Evolutionary conservation across 108 stramenopile genomes (phyloP).

Genomic region (Skeletonema menzelii): DNA sequence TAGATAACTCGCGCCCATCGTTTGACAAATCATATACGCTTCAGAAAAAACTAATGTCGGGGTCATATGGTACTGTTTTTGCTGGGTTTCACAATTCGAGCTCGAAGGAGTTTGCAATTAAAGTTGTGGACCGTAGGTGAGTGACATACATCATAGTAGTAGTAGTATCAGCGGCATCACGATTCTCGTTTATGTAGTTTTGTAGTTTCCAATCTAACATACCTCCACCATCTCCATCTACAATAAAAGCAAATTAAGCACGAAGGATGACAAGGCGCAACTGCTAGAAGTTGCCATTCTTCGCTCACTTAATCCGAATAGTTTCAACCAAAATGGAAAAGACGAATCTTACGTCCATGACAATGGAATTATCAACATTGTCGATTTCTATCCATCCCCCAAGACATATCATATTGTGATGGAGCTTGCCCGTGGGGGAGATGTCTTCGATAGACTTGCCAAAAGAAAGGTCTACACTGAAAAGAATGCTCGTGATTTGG

Average conservation of each 20-base stretch:
- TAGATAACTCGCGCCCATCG: neutral
- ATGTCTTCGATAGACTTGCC: slow-evolving; percentile 38
- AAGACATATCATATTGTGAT: slow-evolving; percentile 75
- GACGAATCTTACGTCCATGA: slow-evolving; percentile 24
- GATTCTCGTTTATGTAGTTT: too few relatives aligned
- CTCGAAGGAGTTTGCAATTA: slow-evolving; percentile 59
- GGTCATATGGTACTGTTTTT: slow-evolving; percentile 70
- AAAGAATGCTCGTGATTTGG: slow-evolving; percentile 13
- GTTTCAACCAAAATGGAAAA: slow-evolving; percentile 6
- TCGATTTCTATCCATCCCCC: slow-evolving; percentile 83
- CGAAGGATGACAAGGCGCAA: slow-evolving; percentile 55
- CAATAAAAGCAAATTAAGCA: slow-evolving; percentile 36
- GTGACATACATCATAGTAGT: too few relatives aligned
- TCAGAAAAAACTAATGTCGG: slow-evolving; percentile 56
- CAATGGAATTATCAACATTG: slow-evolving; percentile 65
- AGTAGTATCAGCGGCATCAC: too few relatives aligned
- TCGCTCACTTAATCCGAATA: slow-evolving; percentile 27
- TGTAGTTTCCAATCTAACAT: neutral
- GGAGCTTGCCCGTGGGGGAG: slow-evolving; percentile 50
- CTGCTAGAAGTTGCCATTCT: slow-evolving; percentile 69
- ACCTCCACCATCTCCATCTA: slow-evolving; percentile 2
- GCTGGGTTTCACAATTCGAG: slow-evolving; percentile 46
- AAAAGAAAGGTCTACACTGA: slow-evolving; percentile 30
- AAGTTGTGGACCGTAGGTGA: slow-evolving; percentile 64
- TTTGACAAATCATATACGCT: slow-evolving; percentile 62